Conservation (phyloP, 768 basidiomycete species). For the Psilocybe cubensis region DNA sequence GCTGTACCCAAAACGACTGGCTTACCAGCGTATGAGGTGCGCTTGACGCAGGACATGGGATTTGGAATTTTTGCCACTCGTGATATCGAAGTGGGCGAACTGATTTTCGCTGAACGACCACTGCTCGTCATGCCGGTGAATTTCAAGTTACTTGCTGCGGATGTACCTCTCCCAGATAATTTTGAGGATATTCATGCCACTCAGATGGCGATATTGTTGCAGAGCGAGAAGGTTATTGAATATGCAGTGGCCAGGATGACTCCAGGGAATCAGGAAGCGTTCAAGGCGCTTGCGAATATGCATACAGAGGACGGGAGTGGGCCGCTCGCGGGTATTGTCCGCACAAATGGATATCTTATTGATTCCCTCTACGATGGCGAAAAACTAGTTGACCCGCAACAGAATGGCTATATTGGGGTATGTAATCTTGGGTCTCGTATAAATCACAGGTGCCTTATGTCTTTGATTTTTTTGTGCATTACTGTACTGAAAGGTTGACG, state of each 20-base stretch:
- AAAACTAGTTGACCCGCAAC: background rate
- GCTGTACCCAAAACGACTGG: constrained; percentile 1
- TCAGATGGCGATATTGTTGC: too few species aligned
- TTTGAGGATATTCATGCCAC: background rate
- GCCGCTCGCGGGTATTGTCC: constrained; percentile 33
- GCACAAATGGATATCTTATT: constrained; percentile 35
- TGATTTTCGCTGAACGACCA: constrained; percentile 42
- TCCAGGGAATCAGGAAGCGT: constrained; percentile 27
- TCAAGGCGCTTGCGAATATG: constrained; percentile 33
- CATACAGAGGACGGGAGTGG: constrained; percentile 36
- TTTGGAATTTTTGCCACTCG: constrained; percentile 33
- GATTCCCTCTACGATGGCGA: background rate
- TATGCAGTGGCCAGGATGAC: constrained; percentile 6
- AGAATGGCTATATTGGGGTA: constrained; percentile 1
- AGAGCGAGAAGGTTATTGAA: background rate
- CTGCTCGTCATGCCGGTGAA: constrained; percentile 28
- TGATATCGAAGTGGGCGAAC: constrained; percentile 29
- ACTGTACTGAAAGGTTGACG: background rate
- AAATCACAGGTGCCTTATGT: constrained; percentile 37
- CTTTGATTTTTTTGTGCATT: background rate
- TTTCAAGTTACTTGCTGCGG: constrained; percentile 7
- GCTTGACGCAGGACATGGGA: constrained; percentile 25
- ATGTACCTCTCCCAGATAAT: background rate
- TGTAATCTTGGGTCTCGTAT: constrained; percentile 24
- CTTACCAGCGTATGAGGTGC: constrained; percentile 1